Evolutionary conservation across 1,139 yeast species (phyloP), one percentile per base, ranked within the genome.

Genomic region (Yamadazyma blattariae): DNA sequence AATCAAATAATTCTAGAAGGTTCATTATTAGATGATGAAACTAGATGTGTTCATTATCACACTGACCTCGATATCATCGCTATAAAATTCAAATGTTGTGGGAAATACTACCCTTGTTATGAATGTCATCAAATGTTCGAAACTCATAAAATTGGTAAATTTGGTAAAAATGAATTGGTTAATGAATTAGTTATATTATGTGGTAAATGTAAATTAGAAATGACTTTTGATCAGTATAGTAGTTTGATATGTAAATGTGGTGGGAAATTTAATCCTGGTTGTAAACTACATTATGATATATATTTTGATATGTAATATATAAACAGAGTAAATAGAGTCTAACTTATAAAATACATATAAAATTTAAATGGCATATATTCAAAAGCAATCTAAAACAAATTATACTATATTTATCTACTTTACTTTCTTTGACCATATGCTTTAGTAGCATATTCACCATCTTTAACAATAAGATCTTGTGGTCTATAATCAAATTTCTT

Each of bases 401-500:
- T n/a, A n/a, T n/a, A n/a, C n/a, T n/a, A n/a, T n/a, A n/a, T n/a
- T n/a, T n/a, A n/a, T n/a, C n/a, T n/a, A n/a, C n/a, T n/a, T n/a
- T 39, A 37, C 50, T 67, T 65, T 54, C 74, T 69, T 41, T 63
- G 57, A 44, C 89, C 89, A 47, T 83, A 85, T 19, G 92, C 77
- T 57, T 71, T 79, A 44, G 92, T 83, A 37, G 82, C 86, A 48
- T 83, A 84, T 44, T 77, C 71, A 41, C 95, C 94, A 50, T 80
- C 68, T 45, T 76, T 74, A 42, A 82, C 82, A 57, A 85, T 85
- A 42, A 85, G 58, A 57, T 85, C 89, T 54, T 81, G 80, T 10
- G 86, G 83, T 47, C 82, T 71, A 67, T 83, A 85, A 52, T 83
- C 85, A 38, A 58, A 57, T 54, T 75, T 79, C 34, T 79, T 77